Conservation (phyloP, 805 yeast species). For the Lachancea quebecensis region DNA sequence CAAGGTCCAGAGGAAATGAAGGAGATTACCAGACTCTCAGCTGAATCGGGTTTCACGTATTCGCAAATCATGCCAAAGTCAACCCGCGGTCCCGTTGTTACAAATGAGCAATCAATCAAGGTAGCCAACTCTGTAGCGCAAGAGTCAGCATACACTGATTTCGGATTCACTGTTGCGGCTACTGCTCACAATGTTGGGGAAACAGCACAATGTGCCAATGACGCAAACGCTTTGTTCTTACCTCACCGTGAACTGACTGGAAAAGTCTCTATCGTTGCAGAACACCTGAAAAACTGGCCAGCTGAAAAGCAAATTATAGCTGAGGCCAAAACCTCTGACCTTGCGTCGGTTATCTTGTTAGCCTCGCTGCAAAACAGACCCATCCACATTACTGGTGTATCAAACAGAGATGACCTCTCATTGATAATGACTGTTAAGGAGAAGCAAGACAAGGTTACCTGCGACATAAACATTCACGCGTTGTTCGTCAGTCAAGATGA, state of each 20-base stretch:
- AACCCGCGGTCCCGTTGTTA: conserved; percentile 49
- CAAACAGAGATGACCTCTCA: conserved; percentile 72
- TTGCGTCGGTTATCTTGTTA: conserved; percentile 85
- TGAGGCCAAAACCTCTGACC: conserved; percentile 84
- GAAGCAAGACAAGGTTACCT: conserved; percentile 74
- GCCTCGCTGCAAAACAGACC: conserved; percentile 82
- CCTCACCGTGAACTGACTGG: conserved; percentile 69
- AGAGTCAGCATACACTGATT: conserved; percentile 70
- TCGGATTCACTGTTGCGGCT: conserved; percentile 76
- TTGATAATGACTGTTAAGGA: conserved; percentile 80
- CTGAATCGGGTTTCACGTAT: conserved; percentile 85
- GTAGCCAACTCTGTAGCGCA: conserved; percentile 49
- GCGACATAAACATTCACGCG: conserved; percentile 79
- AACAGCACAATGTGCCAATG: conserved; percentile 52
- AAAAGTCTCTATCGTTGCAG: conserved; percentile 70
- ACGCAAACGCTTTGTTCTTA: conserved; percentile 73
- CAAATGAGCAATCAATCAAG: conserved; percentile 57
- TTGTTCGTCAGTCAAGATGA: conserved; percentile 69
- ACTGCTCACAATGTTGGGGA: conserved; percentile 58
- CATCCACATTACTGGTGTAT: conserved; percentile 84
- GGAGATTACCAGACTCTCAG: conserved; percentile 59
- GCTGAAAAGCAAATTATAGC: conserved; percentile 75
- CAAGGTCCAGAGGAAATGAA: conserved; percentile 52
- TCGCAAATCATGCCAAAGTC: conserved; percentile 73
- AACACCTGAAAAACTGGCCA: conserved; percentile 83